Evolutionary conservation across 352 stramenopile species (phyloP), one percentile per base, ranked within the genome.

Genomic region (Thalassiosira exigua): DNA sequence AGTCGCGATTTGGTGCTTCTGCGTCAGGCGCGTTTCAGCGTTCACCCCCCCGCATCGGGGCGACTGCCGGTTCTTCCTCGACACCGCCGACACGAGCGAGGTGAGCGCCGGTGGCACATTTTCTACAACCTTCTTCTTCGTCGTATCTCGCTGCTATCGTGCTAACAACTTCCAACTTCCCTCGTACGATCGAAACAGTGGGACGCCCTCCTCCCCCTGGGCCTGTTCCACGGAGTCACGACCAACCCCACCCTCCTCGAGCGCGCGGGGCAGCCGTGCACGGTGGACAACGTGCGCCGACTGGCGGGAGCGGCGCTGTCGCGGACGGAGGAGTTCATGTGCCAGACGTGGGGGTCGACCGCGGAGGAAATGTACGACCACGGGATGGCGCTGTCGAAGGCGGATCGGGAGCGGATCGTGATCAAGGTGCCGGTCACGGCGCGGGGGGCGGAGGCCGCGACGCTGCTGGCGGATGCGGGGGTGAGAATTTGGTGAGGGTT

Each of bases 161-260:
- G n/a, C n/a, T n/a, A n/a, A n/a, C n/a, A n/a, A n/a, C n/a, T n/a
- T n/a, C n/a, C n/a, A n/a, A n/a, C n/a, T n/a, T n/a, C n/a, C n/a
- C n/a, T n/a, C n/a, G n/a, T n/a, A n/a, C n/a, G n/a, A n/a, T n/a
- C n/a, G n/a, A n/a, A n/a, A n/a, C n/a, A 86, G 66, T 91, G 84
- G 84, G 57, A 86, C 9, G 64, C 62, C n/a, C 61, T 89, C 0
- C 56, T 91, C 19, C 75, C 77, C 1, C 67, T 72, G 0, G 81
- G 84, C 9, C 77, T 91, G 11, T 91, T 91, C 77, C 69, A 87
- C 62, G 84, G 84, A 9, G 72, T 91, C 2, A 91, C 84, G 9
- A 88, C 78, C 1, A 89, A 91, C 66, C 84, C 84, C 32, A 81
- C 75, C 19, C 60, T 91, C 22, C 50, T 91, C n/a, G 74, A 88